Percentiles rank a stretch among this genome's conserved stretches.
Evolutionary conservation across 306 rosid species (phyloP).

Genomic region (Argentina anserina): DNA sequence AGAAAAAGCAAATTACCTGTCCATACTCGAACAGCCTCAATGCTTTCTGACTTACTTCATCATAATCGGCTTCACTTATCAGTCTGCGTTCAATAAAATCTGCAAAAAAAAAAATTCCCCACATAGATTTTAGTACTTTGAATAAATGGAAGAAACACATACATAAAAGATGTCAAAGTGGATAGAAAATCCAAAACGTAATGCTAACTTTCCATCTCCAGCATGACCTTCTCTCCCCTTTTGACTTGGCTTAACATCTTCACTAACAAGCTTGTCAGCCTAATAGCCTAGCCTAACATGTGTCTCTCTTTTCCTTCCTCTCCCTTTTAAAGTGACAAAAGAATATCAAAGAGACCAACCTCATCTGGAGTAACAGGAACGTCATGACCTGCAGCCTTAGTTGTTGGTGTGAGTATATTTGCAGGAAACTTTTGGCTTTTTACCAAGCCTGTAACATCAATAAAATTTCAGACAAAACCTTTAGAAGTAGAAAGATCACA

Average conservation of each 20-base stretch:
- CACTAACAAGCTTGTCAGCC: background rate
- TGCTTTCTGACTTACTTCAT: conserved; percentile 78
- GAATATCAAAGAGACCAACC: conserved; percentile 31
- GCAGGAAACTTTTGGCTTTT: conserved; percentile 76
- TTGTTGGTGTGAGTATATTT: conserved; percentile 90
- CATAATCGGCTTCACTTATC: conserved; percentile 75
- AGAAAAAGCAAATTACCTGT: conserved; percentile 75
- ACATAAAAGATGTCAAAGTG: too few relatives aligned
- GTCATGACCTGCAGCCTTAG: conserved; percentile 91
- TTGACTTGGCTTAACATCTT: background rate
- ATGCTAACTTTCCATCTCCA: background rate
- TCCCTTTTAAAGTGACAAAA: background rate
- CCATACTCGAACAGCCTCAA: conserved; percentile 75
- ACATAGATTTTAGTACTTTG: background rate
- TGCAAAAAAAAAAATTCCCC: conserved; percentile 38
- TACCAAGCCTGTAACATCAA: conserved; percentile 53
- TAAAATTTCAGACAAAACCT: conserved; percentile 21
- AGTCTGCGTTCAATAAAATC: conserved; percentile 66
- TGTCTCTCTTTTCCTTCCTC: background rate
- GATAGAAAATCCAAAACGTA: background rate
- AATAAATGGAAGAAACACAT: background rate
- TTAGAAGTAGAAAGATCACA: background rate
- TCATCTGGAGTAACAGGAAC: conserved; percentile 89
- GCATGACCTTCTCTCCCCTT: background rate
- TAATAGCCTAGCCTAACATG: background rate